A percentile compares a stretch with the other conserved stretches of the same genome.
Evolutionary conservation across 2,329 filamentous ascomycete species (phyloP).

Genomic region (Arthrobotrys sphaeroides): DNA sequence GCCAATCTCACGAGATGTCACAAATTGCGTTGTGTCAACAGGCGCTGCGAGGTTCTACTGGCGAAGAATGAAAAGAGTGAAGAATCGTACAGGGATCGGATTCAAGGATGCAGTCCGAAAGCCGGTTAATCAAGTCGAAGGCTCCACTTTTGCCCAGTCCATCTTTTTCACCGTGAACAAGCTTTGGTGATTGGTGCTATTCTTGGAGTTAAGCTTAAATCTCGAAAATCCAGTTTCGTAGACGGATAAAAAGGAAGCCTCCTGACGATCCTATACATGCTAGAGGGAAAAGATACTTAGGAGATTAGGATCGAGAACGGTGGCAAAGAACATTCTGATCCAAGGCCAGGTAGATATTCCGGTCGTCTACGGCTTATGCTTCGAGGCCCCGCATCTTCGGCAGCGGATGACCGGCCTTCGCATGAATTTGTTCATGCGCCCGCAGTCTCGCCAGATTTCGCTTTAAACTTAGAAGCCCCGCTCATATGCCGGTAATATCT

Average conservation of each 20-base stretch:
- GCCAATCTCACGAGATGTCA: background rate
- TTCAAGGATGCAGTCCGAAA: background rate
- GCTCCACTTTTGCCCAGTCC: conserved; percentile 13
- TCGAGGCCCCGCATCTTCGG: conserved; percentile 7
- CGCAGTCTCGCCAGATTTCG: conserved; percentile 3
- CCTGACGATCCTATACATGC: background rate
- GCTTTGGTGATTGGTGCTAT: conserved; percentile 32
- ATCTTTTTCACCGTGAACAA: background rate
- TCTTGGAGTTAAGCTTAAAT: conserved; percentile 52
- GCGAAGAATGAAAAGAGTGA: background rate
- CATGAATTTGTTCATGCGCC: conserved; percentile 4
- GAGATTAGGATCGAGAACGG: background rate
- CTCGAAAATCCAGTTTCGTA: background rate
- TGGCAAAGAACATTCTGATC: conserved; percentile 4
- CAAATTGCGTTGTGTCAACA: conserved; percentile 49
- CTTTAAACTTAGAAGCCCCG: background rate
- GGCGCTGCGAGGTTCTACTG: conserved; percentile 18
- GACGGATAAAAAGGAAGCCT: background rate
- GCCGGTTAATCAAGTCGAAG: background rate
- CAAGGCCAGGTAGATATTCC: conserved; percentile 19
- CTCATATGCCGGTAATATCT: background rate
- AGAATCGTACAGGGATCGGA: background rate
- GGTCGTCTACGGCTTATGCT: conserved; percentile 7
- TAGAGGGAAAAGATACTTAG: background rate
- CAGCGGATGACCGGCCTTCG: background rate